These are phyloP conservation scores for Solanum hybrid DNA, from an alignment of 305 asterid genomes.

Conservation along the genomic window DNA sequence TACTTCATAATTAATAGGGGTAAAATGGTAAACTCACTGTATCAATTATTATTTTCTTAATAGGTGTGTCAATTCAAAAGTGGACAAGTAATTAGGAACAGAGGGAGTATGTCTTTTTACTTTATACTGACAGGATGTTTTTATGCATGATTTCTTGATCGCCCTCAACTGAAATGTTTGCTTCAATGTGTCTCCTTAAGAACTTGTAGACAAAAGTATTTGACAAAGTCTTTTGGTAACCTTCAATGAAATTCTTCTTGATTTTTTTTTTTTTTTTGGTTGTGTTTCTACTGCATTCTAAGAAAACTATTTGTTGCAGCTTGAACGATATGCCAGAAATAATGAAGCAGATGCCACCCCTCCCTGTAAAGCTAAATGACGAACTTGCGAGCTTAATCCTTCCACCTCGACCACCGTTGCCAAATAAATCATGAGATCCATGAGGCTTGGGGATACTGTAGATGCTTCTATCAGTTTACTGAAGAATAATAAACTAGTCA, in stretches of 20 bases:
- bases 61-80: too few relatives aligned
- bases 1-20: too few relatives aligned
- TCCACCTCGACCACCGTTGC: constrained; percentile 28
- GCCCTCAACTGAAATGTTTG: neutral
- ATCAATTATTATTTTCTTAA: too few relatives aligned
- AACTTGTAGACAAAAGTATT: neutral
- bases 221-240: neutral
- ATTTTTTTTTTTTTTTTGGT: neutral
- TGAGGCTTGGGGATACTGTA: neutral
- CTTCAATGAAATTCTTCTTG: neutral
- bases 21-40: too few relatives aligned
- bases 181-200: neutral
- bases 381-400: constrained; percentile 62
- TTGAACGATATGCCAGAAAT: constrained; percentile 55
- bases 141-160: neutral
- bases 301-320: constrained; percentile 29
- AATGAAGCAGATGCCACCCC: constrained; percentile 94
- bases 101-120: neutral
- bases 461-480: neutral
- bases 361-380: constrained; percentile 58
- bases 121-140: neutral
- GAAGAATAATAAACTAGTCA: neutral
- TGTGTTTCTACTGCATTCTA: neutral
- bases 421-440: constrained; percentile 40
- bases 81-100: too few relatives aligned